Evolutionary conservation across 495 filamentous ascomycete species (phyloP), one percentile per base, ranked within the genome.

Genomic region (Pyronema domesticum): DNA sequence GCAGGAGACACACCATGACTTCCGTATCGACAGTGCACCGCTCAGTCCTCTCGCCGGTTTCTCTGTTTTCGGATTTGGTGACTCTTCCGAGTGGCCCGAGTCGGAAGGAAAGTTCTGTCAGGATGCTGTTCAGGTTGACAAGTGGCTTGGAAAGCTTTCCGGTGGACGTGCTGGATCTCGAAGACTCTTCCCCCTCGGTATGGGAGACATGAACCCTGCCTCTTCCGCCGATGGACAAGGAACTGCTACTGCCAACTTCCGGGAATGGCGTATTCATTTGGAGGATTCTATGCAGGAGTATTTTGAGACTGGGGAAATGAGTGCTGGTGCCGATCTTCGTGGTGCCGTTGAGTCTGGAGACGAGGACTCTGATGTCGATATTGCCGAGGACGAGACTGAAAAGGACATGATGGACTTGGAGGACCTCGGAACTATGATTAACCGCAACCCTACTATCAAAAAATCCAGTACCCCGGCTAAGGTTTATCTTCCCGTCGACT

Each of bases 71-170:
- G 89, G 89, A 0, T 81, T 95, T 60, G 89, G 89, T 15, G 89
- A 96, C 65, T 78, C 76, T 53, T 83, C 89, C 64, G 86, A 82
- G 44, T 96, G 89, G 89, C 84, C 86, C 1, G 85, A 81, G 0
- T 86, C 89, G 61, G 80, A 83, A 53, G 85, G 93, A 58, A 89
- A 89, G 0, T 96, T 85, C 67, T 95, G 89, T 64, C 84, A 81
- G 34, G 88, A 96, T 63, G 89, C 89, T 0, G 81, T 79, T 61
- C 80, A 91, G 52, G 73, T 91, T 0, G 89, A 96, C 61, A 89
- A 81, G 63, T 96, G 89, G 91, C 83, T 96, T 80, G 89, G 89
- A 36, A 91, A 82, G 60, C 71, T 96, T 53, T 94, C 86, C 0
- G 83, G 79, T 3, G 74, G 79, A 57, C 91, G 85, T 67, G 70